Conservation (phyloP, 108 stramenopile genomes). For the Discostella stelligeroides region DNA sequence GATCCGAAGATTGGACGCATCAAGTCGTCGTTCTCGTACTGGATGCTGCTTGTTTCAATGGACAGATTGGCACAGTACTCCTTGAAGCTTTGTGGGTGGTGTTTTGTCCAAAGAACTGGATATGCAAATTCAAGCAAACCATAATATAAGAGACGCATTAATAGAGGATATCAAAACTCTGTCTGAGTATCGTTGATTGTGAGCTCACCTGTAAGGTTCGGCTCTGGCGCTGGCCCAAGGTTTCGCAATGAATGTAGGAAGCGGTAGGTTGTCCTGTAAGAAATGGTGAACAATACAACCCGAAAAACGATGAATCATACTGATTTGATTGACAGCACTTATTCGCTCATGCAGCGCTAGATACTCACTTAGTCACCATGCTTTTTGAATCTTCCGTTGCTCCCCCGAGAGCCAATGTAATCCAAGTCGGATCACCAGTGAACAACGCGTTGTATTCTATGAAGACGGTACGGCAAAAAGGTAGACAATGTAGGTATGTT, state of each 20-base stretch:
- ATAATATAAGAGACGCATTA: too few species aligned
- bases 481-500: too few species aligned
- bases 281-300: too few species aligned
- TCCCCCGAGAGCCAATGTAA: slow-evolving; percentile 63
- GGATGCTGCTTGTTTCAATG: slow-evolving; percentile 54
- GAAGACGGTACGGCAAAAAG: too few species aligned
- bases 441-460: slow-evolving; percentile 72
- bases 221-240: slow-evolving; percentile 65
- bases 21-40: slow-evolving; percentile 70
- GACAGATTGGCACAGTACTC: slow-evolving; percentile 62
- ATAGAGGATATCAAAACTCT: too few species aligned
- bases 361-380: slow-evolving; percentile 71
- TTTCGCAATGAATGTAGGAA: slow-evolving; percentile 48
- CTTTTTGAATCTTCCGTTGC: slow-evolving; percentile 50
- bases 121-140: too few species aligned
- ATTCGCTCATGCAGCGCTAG: too few species aligned
- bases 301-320: too few species aligned
- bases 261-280: slow-evolving; percentile 43
- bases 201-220: too few species aligned
- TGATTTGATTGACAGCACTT: too few species aligned
- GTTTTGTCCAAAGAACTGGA: slow-evolving; percentile 67
- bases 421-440: slow-evolving; percentile 68
- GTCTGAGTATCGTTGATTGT: too few species aligned
- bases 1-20: slow-evolving; percentile 67
- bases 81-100: slow-evolving; percentile 55